Evolutionary conservation across 345 rosid species (phyloP), one percentile per base, ranked within the genome.

Genomic region (Passiflora organensis): DNA sequence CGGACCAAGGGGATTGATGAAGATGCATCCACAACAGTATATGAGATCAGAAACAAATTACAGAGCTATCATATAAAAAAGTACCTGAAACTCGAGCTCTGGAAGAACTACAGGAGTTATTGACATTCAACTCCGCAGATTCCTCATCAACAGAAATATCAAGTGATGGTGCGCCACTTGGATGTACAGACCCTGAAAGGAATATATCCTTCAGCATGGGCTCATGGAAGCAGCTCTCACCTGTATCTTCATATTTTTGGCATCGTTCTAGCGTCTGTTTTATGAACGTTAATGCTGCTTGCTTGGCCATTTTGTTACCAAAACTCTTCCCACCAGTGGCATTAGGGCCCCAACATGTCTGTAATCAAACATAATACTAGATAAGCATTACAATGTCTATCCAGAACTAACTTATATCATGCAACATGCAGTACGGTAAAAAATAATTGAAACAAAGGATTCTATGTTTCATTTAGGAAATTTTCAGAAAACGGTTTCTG

Each of bases 161-260:
- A 19, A 58, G 56, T 50, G 71, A 64, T 56, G 46, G 80, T 58
- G 72, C 70, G 62, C 60, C 67, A 60, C 52, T 62, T 25, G 41
- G 65, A 43, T 48, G 69, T 54, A 82, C 74, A 62, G 69, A 55
- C 52, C 80, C 76, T 5, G 79, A 63, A 55, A 75, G 67, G 66
- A 84, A 83, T 73, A 82, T 75, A 64, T 84, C 76, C 66, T 60
- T 86, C 56, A 81, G 83, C 43, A 73, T 53, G 18, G 90, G 89
- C 60, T 86, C 99, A 68, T 75, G 72, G 62, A 93, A 93, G 77
- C 95, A 86, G 73, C 97, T 80, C 64, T 72, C 80, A 54, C 97
- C 97, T 4, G 85, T 75, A 51, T 80, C 83, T 77, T 93, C 95
- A 72, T 72, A 93, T 68, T 76, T 72, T 64, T 70, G 86, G 69